Evolutionary conservation across 805 yeast species (phyloP), one percentile per base, ranked within the genome.

Genomic region (Myxozyma nipponensis): DNA sequence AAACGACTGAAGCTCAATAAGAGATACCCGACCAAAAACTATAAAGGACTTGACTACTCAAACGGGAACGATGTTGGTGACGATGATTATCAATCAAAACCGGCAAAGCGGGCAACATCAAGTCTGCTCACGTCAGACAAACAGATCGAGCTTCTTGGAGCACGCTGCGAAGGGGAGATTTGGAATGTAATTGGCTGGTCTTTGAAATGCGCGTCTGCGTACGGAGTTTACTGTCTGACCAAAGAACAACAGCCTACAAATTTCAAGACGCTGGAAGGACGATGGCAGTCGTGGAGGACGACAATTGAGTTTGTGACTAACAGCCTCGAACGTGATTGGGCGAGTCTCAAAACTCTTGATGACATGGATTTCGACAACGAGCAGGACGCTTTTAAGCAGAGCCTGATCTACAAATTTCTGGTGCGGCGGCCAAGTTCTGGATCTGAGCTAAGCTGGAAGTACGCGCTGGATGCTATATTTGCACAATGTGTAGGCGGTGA

Each of bases 401-500:
- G 13, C 32, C 13, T 28, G 32, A 28, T 28, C 13, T 28, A 28
- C 10, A 7, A 28, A 7, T 28, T 28, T 21, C 41, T 7, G 32
- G 7, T 23, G 42, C n/a, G n/a, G n/a, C n/a, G n/a, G n/a, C n/a
- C n/a, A n/a, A n/a, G n/a, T n/a, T n/a, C n/a, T n/a, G n/a, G n/a
- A n/a, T n/a, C n/a, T n/a, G n/a, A n/a, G n/a, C n/a, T n/a, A n/a
- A 41, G 39, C 3, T 54, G 58, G 58, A 51, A 47, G 26, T 18
- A 36, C 5, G 57, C 57, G 7, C 7, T 52, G 17, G 18, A 50
- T 4, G 49, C 58, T 5, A 37, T 54, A 10, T 47, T 54, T 26
- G 36, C 58, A 1, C 36, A 28, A 5, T 43, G 43, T 28, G 15
- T 26, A 5, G 40, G 18, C 6, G 39, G 23, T 2, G 55, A 46